Evolutionary conservation across 768 basidiomycete species (phyloP), one percentile per base, ranked within the genome.

Genomic region (Trametes cinnabarina): DNA sequence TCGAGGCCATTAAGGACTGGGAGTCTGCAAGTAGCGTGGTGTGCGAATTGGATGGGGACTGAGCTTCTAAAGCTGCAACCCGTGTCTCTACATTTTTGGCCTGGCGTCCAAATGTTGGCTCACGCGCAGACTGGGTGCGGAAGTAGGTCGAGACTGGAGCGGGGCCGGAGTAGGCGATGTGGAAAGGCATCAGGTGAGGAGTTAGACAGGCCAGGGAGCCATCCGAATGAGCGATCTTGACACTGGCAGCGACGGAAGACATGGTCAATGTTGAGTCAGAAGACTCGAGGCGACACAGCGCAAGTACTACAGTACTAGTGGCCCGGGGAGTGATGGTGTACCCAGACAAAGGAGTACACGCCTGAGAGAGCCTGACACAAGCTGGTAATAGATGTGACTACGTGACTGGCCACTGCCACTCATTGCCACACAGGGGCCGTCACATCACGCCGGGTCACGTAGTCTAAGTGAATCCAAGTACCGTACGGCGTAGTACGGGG

Each of bases 121-220:
- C 34, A 4, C 69, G 69, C n/a, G 66, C 67, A 3, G 75, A 69
- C 52, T 78, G 79, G 51, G 86, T 76, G 43, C 79, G 80, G 69
- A 93, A 85, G 69, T 86, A 94, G 5, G 86, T 86, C 3, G 86
- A 87, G 17, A 93, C 75, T 5, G 86, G 84, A 1, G 91, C 90
- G 19, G 79, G 78, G 0, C 92, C 92, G 10, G 79, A 76, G 70
- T 91, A 83, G 12, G 77, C 72, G 46, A 93, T 84, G 63, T 87
- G 84, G 61, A 94, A 94, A 4, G 92, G 92, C 88, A 94, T 91
- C 28, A 94, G 78, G 66, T 85, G 79, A 1, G 88, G 90, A 2
- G 72, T 75, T 46, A 39, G 17, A 2, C n/a, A 6, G 2, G 50
- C 15, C 6, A 47, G 37, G 1, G 23, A 26, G 46, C 28, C 26